Evolutionary conservation across 305 asterid species (phyloP), one percentile per base, ranked within the genome.

Genomic region (Solanum hybrid): DNA sequence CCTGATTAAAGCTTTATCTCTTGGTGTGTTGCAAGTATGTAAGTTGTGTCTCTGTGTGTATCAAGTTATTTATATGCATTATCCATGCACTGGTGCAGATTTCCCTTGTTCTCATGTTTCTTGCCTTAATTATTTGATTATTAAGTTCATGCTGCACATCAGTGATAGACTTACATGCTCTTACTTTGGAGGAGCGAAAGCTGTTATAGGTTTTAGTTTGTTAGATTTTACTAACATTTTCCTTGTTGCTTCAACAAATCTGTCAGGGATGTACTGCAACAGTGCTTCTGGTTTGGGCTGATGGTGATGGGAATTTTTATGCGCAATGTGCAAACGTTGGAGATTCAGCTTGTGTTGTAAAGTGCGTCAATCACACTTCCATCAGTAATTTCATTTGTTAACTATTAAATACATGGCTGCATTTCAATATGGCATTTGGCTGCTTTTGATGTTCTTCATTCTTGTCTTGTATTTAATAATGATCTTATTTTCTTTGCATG

Each of bases 221-320:
- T 64, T 64, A 17, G 27, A 64, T 8, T 60, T 64, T 22, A 64
- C 73, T 22, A 9, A 64, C 73, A 60, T 85, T 60, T 91, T 38
- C 84, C 88, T 77, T 90, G 35, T 91, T 89, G 90, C 85, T 27
- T 85, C 84, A 84, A 90, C 37, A 89, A 88, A 64, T 90, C 45
- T 94, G 92, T 92, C 97, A 97, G 99, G 99, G 99, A 76, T 97
- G 99, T 94, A 95, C 99, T 80, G 99, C 99, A 88, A 97, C 99
- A 10, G 94, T 95, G 93, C 96, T 97, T 90, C 96, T 97, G 92
- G 94, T 95, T 81, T 97, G 99, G 99, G 90, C 94, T 76, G 98
- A 95, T 84, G 93, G 90, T 78, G 93, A 92, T 86, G 94, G 92
- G 81, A 95, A 93, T 90, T 92, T 95, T 92, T 95, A 90, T 64